Base-by-base conservation (phyloP, 306 rosid species). In the Hylodesmum podocarpum region DNA sequence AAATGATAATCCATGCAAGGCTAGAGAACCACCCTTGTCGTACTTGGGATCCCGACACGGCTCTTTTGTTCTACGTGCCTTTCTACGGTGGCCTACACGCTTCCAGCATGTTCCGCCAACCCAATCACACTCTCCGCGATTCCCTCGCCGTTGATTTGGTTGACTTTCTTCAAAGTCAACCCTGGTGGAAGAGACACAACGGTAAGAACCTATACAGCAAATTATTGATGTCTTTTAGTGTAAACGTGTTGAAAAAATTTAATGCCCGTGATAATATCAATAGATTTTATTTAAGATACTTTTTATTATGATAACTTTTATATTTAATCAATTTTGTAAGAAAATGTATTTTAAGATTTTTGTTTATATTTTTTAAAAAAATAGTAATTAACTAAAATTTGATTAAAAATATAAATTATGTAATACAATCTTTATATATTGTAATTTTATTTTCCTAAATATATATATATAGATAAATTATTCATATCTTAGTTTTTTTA, bases 71-170 rank as follows among this genome's bases (percentile, higher is more conserved):
- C 89, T 91, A 90, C 85, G 71, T 91, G 0, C 97, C 98, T 0
- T 94, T 91, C 87, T 94, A 94, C 80, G 97, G 86, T 11, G 98
- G 98, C 14, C 97, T 91, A 47, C 66, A 94, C 74, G 88, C 85
- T 1, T 91, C 98, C 3, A 85, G 94, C 87, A 78, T 71, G 59
- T 88, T 88, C 83, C 90, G 91, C 53, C 83, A 91, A 15, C 4
- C 83, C 8, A 88, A 94, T 69, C 73, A 63, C 33, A 77, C 88
- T 0, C 66, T 75, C 0, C 90, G 98, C 5, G 97, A 94, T 27
- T 70, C 84, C 0, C 72, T 94, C 6, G 86, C 88, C 51, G 82
- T 87, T 4, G 82, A 79, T 29, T 40, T 94, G 0, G 43, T 83
- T 3, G 71, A 86, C 33, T 80, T 73, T 2, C 0, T 94, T 0